Evolutionary conservation across 768 basidiomycete genomes (phyloP).

Genomic region (Scleroderma citrinum): DNA sequence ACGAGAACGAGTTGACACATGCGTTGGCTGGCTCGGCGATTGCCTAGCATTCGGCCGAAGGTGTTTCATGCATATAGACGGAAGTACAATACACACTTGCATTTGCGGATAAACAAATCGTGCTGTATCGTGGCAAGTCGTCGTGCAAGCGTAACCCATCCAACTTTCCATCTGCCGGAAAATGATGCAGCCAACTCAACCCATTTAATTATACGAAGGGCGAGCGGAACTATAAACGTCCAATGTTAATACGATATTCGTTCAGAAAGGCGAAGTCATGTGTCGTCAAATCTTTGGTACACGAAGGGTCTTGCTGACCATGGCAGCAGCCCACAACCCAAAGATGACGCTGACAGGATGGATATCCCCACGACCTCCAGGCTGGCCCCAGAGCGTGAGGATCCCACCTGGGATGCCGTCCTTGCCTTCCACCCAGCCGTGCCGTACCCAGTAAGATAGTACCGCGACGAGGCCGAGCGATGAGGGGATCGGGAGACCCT

Average conservation of each 20-base stretch:
- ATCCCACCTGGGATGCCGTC: constrained; percentile 71
- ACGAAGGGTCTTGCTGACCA: constrained; percentile 96
- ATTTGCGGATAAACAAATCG: too few relatives aligned
- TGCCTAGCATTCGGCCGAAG: too few relatives aligned
- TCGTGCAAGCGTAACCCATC: neutral
- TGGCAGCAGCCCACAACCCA: constrained; percentile 84
- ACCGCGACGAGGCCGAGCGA: constrained; percentile 74
- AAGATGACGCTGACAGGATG: constrained; percentile 79
- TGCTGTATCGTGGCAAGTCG: too few relatives aligned
- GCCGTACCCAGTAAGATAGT: constrained; percentile 76
- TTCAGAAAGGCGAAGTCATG: neutral
- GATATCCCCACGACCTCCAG: constrained; percentile 76
- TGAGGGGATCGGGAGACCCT: constrained; percentile 95
- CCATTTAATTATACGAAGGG: neutral
- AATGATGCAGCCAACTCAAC: neutral
- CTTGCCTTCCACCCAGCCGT: constrained; percentile 80
- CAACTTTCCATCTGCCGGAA: neutral
- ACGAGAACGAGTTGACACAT: too few relatives aligned
- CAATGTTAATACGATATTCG: neutral
- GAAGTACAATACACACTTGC: too few relatives aligned
- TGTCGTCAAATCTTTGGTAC: constrained; percentile 64
- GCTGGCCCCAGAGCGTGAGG: constrained; percentile 64
- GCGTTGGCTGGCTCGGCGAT: too few relatives aligned
- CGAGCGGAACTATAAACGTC: neutral
- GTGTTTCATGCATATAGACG: too few relatives aligned